Evolutionary conservation across 2,329 filamentous ascomycete species (phyloP).

Genomic region (Fusarium sp.): DNA sequence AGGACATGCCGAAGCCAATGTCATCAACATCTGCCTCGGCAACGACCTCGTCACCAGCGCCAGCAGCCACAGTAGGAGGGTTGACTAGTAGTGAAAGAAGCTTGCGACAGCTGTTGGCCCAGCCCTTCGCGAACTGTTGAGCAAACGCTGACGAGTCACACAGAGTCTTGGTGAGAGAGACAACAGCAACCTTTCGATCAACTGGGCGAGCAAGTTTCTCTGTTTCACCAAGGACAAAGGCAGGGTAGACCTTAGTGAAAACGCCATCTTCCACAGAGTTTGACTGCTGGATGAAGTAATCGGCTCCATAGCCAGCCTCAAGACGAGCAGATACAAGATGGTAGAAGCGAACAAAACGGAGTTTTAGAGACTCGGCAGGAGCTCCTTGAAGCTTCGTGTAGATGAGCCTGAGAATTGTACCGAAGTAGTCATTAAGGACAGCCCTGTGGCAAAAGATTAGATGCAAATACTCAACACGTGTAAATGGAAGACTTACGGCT

Average conservation of each 20-base stretch:
- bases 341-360: conserved; percentile 93
- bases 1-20: conserved; percentile 92
- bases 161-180: conserved; percentile 92
- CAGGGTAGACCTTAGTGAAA: conserved; percentile 87
- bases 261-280: conserved; percentile 83
- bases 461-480: neutral
- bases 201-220: conserved; percentile 87
- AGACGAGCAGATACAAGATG: conserved; percentile 86
- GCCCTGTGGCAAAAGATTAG: conserved; percentile 57
- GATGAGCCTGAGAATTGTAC: conserved; percentile 82
- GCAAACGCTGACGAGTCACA: conserved; percentile 88
- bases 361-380: conserved; percentile 81
- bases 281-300: conserved; percentile 90
- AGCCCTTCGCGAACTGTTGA: conserved; percentile 85
- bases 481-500: conserved; percentile 66
- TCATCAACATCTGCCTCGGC: conserved; percentile 94
- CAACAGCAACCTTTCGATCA: conserved; percentile 92
- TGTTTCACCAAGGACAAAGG: conserved; percentile 87
- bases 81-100: conserved; percentile 90
- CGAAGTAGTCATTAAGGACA: conserved; percentile 80
- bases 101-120: conserved; percentile 90
- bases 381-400: conserved; percentile 79
- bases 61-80: conserved; percentile 75
- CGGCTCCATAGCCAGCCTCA: conserved; percentile 86
- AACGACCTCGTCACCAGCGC: conserved; percentile 79